Evolutionary conservation across 345 rosid genomes (phyloP).

Genomic region (Euclidium syriacum): DNA sequence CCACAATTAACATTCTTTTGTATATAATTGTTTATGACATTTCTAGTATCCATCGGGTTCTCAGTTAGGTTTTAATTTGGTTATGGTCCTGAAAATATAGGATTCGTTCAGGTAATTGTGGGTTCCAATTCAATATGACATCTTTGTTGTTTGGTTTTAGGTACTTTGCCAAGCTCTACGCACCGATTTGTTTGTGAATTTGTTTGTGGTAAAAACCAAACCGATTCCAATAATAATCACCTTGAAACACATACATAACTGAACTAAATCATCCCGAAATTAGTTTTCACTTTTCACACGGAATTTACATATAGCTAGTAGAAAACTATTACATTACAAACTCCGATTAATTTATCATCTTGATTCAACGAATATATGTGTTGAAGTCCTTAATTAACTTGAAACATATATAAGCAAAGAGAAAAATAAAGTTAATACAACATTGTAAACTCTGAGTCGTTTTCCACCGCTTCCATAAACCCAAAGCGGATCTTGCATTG

Average conservation of each 20-base stretch:
- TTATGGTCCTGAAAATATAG: too few species aligned
- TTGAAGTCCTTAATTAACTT: background rate
- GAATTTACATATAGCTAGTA: background rate
- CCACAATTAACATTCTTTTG: too few species aligned
- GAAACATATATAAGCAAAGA: background rate
- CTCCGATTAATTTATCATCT: background rate
- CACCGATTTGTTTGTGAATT: background rate
- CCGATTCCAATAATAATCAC: background rate
- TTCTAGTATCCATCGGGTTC: too few species aligned
- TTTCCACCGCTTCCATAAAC: conserved; percentile 8
- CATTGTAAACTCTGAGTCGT: background rate
- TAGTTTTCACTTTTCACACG: background rate
- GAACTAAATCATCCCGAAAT: background rate
- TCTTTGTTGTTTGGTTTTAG: too few species aligned
- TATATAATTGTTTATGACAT: too few species aligned
- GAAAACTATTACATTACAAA: background rate
- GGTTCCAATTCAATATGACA: too few species aligned
- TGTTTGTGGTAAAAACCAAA: background rate
- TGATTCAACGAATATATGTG: background rate
- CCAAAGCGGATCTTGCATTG: conserved; percentile 23
- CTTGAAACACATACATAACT: background rate
- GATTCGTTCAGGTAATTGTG: too few species aligned
- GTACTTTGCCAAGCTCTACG: too few species aligned
- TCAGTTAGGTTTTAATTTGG: too few species aligned
- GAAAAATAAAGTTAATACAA: background rate